Evolutionary conservation across 192 early-diverging fungal species (phyloP).

Genomic region (Pilaira anomala): DNA sequence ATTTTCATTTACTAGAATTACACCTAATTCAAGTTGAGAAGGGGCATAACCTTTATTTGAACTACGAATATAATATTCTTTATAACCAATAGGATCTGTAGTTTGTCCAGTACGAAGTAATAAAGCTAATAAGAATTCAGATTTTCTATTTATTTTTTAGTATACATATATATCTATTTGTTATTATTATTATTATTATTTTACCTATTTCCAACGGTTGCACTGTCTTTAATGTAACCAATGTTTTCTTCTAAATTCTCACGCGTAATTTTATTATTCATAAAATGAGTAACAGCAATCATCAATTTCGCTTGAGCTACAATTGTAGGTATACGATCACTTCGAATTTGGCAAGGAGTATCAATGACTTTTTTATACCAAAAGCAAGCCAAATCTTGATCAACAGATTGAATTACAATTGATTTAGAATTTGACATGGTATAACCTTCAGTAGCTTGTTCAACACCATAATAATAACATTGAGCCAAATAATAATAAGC

Average conservation of each 20-base stretch:
- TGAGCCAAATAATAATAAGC: slow-evolving; percentile 34
- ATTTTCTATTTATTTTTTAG: neutral
- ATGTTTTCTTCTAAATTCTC: slow-evolving; percentile 19
- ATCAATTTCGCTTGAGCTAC: slow-evolving; percentile 29
- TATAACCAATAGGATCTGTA: slow-evolving; percentile 18
- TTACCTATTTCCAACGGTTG: slow-evolving; percentile 34
- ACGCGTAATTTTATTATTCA: slow-evolving; percentile 10
- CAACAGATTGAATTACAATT: slow-evolving; percentile 14
- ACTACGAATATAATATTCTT: slow-evolving; percentile 31
- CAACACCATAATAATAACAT: slow-evolving; percentile 30
- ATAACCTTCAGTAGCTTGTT: neutral
- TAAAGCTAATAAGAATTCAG: slow-evolving; percentile 7
- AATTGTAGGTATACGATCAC: neutral
- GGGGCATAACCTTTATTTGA: slow-evolving; percentile 33
- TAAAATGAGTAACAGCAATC: slow-evolving; percentile 24
- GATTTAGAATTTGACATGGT: neutral
- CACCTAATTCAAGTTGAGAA: slow-evolving; percentile 33
- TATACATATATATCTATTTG: neutral
- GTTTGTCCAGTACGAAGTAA: slow-evolving; percentile 20
- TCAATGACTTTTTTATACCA: slow-evolving; percentile 26
- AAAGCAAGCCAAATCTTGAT: slow-evolving; percentile 22
- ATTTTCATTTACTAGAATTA: slow-evolving; percentile 20
- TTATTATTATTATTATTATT: neutral
- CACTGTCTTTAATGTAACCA: slow-evolving; percentile 30
- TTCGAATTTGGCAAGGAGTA: neutral